A percentile compares a stretch with the other conserved stretches of the same genome.
Evolutionary conservation across 495 filamentous ascomycete genomes (phyloP).

Genomic region (Elaphomyces granulatus): DNA sequence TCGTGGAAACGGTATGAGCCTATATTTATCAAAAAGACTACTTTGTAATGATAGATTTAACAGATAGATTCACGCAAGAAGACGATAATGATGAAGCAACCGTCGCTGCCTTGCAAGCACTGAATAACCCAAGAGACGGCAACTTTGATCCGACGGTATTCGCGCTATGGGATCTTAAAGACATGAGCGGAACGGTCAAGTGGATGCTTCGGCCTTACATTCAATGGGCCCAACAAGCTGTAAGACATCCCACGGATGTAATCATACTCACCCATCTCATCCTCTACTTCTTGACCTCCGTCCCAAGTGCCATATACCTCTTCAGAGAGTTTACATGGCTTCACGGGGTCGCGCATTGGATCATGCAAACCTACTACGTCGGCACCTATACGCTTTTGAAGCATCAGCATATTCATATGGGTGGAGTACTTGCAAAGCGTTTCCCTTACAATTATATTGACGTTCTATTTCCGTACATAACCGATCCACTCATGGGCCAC

Average conservation of each 20-base stretch:
- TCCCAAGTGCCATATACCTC: constrained; percentile 51
- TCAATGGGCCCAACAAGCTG: constrained; percentile 35
- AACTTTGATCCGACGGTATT: constrained; percentile 42
- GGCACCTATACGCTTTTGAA: constrained; percentile 68
- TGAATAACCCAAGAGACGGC: constrained; percentile 36
- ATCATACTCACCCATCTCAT: constrained; percentile 66
- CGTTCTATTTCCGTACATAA: constrained; percentile 51
- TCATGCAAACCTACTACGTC: constrained; percentile 46
- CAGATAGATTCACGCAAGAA: constrained; percentile 6
- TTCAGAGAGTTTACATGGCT: constrained; percentile 49
- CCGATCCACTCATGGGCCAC: constrained; percentile 64
- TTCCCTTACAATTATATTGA: constrained; percentile 30
- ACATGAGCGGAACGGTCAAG: constrained; percentile 21
- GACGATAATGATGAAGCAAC: constrained; percentile 10
- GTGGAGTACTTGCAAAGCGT: constrained; percentile 41
- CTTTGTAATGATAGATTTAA: constrained; percentile 8
- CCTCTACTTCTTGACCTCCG: constrained; percentile 50
- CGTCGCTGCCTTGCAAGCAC: constrained; percentile 29
- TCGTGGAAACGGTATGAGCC: constrained; percentile 9
- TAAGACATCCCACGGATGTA: constrained; percentile 50
- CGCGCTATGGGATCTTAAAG: constrained; percentile 33
- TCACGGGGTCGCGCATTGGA: constrained; percentile 48
- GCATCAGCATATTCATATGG: constrained; percentile 70
- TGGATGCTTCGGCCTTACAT: constrained; percentile 43
- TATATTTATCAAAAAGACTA: constrained; percentile 5